phyloP scores from a whole-genome alignment of 768 basidiomycete species.

The Termitomyces heimii region DNA sequence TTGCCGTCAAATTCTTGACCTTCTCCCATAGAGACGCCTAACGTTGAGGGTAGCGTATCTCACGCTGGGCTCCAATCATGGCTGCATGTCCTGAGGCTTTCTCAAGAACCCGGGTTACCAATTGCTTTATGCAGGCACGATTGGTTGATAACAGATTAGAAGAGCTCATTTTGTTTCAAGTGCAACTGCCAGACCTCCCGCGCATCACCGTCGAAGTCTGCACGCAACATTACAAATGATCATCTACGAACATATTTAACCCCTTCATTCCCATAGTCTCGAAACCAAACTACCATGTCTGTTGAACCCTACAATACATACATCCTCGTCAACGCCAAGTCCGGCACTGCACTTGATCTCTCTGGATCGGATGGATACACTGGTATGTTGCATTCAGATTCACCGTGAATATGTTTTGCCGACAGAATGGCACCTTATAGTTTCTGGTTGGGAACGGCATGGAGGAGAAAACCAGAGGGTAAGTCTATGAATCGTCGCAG shows the following conservation, averaged over 20 bases:
- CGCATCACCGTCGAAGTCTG: no score
- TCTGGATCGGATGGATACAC: conserved; percentile 37
- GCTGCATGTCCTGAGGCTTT: neutral
- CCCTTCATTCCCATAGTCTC: neutral
- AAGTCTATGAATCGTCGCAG: neutral
- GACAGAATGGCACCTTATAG: conserved; percentile 15
- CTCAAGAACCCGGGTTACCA: neutral
- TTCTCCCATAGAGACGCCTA: neutral
- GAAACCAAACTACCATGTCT: conserved; percentile 9
- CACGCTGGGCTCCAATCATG: neutral
- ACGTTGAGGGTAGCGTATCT: neutral
- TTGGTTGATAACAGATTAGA: conserved; percentile 9
- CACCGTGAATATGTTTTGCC: neutral
- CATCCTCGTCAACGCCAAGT: conserved; percentile 23
- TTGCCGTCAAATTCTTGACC: neutral
- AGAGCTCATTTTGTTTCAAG: neutral
- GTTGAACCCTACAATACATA: conserved; percentile 11
- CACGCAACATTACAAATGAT: neutral
- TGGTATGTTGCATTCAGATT: conserved; percentile 15
- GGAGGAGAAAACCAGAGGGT: conserved; percentile 38
- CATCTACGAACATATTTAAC: neutral
- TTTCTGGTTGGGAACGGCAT: conserved; percentile 35
- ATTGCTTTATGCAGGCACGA: neutral
- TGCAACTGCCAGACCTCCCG: neutral
- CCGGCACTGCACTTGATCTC: conserved; percentile 38